Conservation (phyloP, 768 basidiomycete species). For the Rhodosporidiobolus odoratus region DNA sequence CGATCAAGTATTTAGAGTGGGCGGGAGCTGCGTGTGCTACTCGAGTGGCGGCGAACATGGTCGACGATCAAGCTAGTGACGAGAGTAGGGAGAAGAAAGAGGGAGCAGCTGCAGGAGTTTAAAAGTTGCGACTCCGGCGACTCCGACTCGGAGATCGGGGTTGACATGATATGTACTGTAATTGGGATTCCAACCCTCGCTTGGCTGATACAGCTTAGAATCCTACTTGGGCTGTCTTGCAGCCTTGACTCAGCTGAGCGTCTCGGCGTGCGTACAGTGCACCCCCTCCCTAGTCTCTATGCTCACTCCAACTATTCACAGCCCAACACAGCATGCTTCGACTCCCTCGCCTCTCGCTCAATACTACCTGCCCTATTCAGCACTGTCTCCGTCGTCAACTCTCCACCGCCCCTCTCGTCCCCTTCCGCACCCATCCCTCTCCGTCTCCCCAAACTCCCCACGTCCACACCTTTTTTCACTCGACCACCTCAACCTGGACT, state of each 20-base stretch:
- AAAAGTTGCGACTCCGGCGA: no score
- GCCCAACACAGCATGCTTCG: no score
- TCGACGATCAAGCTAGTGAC: not conserved
- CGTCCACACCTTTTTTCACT: conserved; percentile 42
- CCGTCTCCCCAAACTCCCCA: conserved; percentile 12
- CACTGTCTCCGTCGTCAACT: not conserved
- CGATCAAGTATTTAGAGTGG: conserved; percentile 74
- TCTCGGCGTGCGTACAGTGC: no score
- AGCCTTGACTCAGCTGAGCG: no score
- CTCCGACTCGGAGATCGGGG: no score
- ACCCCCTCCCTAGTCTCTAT: no score
- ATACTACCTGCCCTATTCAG: not conserved
- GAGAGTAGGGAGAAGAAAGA: not conserved
- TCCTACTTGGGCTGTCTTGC: no score
- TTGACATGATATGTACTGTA: no score
- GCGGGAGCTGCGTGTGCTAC: conserved; percentile 40
- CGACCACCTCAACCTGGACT: conserved; percentile 39
- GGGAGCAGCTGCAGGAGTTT: no score
- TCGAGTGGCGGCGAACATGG: not conserved
- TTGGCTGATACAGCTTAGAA: no score
- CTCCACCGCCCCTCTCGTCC: conserved; percentile 1
- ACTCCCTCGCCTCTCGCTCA: not conserved
- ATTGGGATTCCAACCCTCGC: no score
- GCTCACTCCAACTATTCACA: no score
- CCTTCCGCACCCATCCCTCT: conserved; percentile 28